phyloP scores from a whole-genome alignment of 306 rosid genomes.

The Vigna nakashimae region DNA sequence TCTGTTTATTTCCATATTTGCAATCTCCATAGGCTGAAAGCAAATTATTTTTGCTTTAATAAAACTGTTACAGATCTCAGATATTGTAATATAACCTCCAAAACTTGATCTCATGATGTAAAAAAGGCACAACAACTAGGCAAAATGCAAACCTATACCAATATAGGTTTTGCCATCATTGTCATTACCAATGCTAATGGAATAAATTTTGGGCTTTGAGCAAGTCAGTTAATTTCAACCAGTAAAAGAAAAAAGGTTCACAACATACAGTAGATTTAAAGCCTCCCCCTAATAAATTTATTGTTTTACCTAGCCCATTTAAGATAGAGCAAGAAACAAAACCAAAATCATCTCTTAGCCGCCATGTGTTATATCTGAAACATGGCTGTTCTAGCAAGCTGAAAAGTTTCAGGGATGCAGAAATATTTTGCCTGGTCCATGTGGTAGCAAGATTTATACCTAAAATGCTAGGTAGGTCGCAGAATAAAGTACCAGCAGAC shows the following conservation, averaged over 20 bases:
- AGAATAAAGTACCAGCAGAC: slow-evolving; percentile 1
- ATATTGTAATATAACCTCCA: not conserved
- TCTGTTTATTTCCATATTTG: not conserved
- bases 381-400: slow-evolving; percentile 6
- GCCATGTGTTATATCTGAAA: not conserved
- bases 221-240: not conserved
- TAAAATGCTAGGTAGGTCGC: not conserved
- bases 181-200: not conserved
- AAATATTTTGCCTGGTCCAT: not conserved
- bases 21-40: not conserved
- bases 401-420: not conserved
- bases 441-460: not conserved
- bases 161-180: not conserved
- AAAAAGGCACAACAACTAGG: not conserved
- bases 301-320: not conserved
- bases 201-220: slow-evolving; percentile 10
- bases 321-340: not conserved
- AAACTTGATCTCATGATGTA: not conserved
- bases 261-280: not conserved
- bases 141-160: slow-evolving; percentile 1
- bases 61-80: not conserved
- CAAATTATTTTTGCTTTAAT: not conserved
- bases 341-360: not conserved
- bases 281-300: slow-evolving; percentile 11
- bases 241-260: not conserved